Base-by-base conservation (phyloP, 2,329 filamentous ascomycete species). In the Simplicillium sp. region DNA sequence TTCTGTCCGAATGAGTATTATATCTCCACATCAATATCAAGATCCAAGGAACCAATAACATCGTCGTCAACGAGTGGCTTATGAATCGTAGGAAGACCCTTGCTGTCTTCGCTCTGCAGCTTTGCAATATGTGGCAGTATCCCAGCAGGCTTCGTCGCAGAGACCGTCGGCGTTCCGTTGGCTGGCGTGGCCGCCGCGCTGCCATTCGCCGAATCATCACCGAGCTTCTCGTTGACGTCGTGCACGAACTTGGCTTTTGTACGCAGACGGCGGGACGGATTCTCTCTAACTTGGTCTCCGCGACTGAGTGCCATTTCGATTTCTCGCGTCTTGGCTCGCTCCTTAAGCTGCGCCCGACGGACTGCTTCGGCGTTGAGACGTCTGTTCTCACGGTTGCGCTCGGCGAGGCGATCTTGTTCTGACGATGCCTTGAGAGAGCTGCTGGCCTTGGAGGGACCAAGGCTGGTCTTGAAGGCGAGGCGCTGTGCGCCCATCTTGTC, bases 21-120 rank as follows among this genome's bases (percentile, higher is more conserved):
- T 51, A 94, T 87, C 50, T 94, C 88, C 52, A 95, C 81, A 51
- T 97, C 90, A 57, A 97, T 87, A 20, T 87, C 90, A 52, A 97
- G 66, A 58, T 97, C 92, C 67, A 97, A 68, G 18, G 80, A 75
- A 2, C 84, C 88, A 60, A 97, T 90, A 42, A 96, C 84, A 55
- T 97, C 92, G 56, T 97, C 92, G 46, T 95, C 89, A 69, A 84
- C 83, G 43, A 88, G 75, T 25, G 83, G 81, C 63, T 85, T 81
- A 54, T 90, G 85, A 37, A 87, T 84, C 11, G 80, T 80, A 3
- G 77, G 73, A 45, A 81, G 61, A 11, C 74, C 74, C 52, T 75
- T 78, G 61, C 75, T 77, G 50, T 79, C 71, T 43, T 62, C 62
- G 46, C 67, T 66, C 54, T 70, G 70, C 48, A 73, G 60, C 61